Percentiles rank a stretch among this genome's conserved stretches.
These are phyloP conservation scores for Rosa persica DNA, from an alignment of 306 rosid species.

Conservation along the genomic window DNA sequence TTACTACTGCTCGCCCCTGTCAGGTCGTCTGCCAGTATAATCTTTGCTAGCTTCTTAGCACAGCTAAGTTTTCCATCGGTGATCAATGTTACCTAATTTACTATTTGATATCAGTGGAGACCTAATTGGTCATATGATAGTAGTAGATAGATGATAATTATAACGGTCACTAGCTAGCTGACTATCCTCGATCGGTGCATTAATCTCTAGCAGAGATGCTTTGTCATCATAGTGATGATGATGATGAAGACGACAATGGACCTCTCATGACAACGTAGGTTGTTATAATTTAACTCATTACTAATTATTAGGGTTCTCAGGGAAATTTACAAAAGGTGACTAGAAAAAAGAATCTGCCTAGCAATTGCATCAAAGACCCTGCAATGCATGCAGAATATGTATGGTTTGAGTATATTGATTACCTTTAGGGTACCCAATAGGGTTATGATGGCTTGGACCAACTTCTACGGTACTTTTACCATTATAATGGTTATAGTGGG, in stretches of 20 bases:
- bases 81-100: too few species aligned
- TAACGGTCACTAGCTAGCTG: neutral
- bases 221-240: neutral
- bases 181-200: neutral
- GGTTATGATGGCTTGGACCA: slow-evolving; percentile 11
- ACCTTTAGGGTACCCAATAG: slow-evolving; percentile 1
- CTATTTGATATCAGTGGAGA: too few species aligned
- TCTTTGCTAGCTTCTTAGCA: too few species aligned
- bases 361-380: neutral
- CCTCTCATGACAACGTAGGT: neutral
- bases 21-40: too few species aligned
- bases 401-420: neutral
- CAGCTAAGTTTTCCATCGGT: too few species aligned
- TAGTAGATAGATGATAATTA: neutral
- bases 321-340: neutral
- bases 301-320: neutral
- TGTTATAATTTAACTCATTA: neutral
- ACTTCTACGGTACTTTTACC: neutral
- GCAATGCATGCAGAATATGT: neutral
- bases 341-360: neutral
- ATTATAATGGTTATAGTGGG: neutral
- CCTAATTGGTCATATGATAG: too few species aligned
- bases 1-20: too few species aligned
- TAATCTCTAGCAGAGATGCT: neutral
- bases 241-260: neutral